Base-by-base conservation (phyloP, 2,329 filamentous ascomycete species). In the Bertia moriformis region DNA sequence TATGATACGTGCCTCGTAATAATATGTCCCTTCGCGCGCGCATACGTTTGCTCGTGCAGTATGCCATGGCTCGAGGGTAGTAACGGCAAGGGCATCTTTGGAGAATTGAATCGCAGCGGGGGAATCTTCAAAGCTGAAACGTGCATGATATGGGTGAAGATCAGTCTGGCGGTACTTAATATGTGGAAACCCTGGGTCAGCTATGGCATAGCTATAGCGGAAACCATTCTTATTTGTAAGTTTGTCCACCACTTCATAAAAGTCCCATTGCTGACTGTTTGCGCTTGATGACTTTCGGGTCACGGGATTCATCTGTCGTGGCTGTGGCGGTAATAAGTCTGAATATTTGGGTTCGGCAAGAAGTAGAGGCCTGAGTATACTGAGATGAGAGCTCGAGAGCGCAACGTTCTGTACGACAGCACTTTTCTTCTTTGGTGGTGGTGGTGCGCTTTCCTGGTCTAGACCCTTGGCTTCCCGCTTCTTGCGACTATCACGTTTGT, bases 221-320 rank as follows among this genome's bases (percentile, higher is more conserved):
- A 12, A 35, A 7, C 32, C 32, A 35, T 17, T 17, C 32, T 35
- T 35, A 17, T 35, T 35, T 10, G 32, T 35, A 15, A 35, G 32
- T 17, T 62, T 62, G 43, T 62, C 60, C 18, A 56, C 57, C 20
- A 62, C 50, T 39, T 62, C 60, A 39, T 59, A 60, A 38, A 62
- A 62, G 38, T 59, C 52, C 55, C 58, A 61, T 24, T 46, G 55
- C 39, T 56, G 51, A 2, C 52, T 50, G 5, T 57, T 42, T 1
- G 54, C 46, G 4, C 52, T 46, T 1, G 59, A 61, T n/a, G 48
- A 45, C 45, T 57, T 61, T 22, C 46, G 50, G 32, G 42, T 54
- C 33, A 57, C 51, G 14, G 49, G 52, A 38, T 57, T 61, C 44
- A 62, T 44, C 42, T 62, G 60, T 15, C 59, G 58, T 27, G 56